Percentiles rank a stretch among this genome's conserved stretches.
These are phyloP conservation scores for Acanthamoeba culbertsoni DNA, from an alignment of 208 protist genomes.

Conservation along the genomic window DNA sequence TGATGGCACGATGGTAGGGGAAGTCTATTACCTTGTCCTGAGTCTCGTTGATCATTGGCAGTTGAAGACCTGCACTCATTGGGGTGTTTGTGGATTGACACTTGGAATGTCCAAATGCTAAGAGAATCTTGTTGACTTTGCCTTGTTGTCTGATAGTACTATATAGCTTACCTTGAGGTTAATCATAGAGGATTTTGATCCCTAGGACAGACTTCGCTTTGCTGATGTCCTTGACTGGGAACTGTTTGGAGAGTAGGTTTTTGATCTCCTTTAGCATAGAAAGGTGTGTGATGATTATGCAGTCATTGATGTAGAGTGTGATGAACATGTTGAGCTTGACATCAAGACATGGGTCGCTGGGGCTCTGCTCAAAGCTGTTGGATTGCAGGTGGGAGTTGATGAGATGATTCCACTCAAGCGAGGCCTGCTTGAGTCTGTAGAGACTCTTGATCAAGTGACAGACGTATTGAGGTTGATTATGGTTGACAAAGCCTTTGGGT, in stretches of 20 bases:
- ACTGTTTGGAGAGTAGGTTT: background rate
- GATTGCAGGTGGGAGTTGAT: background rate
- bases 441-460: background rate
- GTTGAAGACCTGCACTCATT: background rate
- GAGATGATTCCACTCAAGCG: background rate
- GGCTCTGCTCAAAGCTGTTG: background rate
- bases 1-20: background rate
- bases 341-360: background rate
- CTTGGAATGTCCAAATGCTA: background rate
- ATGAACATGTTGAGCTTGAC: background rate
- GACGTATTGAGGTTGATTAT: background rate
- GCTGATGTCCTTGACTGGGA: background rate
- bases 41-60: background rate
- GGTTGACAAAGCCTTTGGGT: background rate
- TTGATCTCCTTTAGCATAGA: background rate
- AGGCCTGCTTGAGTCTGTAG: background rate
- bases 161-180: background rate
- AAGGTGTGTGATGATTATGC: background rate
- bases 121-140: background rate
- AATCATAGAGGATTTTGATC: background rate
- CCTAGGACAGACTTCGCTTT: background rate
- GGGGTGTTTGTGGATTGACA: background rate
- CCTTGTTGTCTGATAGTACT: background rate
- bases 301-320: background rate
- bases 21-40: background rate